Percentiles rank a stretch among this genome's conserved stretches.
These are phyloP conservation scores for Lactarius quietus DNA, from an alignment of 768 basidiomycete genomes.

Conservation along the genomic window DNA sequence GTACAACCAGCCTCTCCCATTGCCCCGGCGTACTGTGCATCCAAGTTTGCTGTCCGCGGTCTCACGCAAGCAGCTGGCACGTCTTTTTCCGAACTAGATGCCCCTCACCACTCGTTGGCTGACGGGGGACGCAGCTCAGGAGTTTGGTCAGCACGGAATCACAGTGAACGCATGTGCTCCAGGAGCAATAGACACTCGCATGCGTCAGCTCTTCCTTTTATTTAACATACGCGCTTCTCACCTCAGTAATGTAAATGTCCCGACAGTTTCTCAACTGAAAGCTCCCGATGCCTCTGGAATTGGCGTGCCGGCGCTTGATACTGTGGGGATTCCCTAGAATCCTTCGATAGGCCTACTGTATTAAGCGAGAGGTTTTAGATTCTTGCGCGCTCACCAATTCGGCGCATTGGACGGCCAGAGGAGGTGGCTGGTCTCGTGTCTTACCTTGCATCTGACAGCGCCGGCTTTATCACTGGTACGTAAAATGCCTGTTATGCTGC, in stretches of 20 bases:
- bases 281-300: neutral
- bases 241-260: neutral
- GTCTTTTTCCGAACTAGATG: neutral
- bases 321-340: neutral
- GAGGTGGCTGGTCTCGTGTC: conserved; percentile 27
- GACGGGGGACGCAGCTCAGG: conserved; percentile 18
- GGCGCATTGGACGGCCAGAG: conserved; percentile 9
- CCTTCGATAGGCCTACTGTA: neutral
- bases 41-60: conserved; percentile 28
- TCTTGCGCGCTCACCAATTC: neutral
- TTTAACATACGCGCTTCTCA: neutral
- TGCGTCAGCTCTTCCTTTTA: conserved; percentile 15
- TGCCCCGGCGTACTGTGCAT: conserved; percentile 18
- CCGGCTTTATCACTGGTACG: conserved; percentile 27
- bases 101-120: neutral
- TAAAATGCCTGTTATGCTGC: neutral
- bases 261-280: neutral
- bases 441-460: conserved; percentile 23
- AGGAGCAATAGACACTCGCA: conserved; percentile 22
- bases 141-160: conserved; percentile 24
- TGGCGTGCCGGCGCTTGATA: neutral
- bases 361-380: neutral
- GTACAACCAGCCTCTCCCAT: neutral
- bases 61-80: conserved; percentile 27
- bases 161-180: conserved; percentile 30